phyloP scores from a whole-genome alignment of 306 rosid species.

The Cucumis melo region DNA sequence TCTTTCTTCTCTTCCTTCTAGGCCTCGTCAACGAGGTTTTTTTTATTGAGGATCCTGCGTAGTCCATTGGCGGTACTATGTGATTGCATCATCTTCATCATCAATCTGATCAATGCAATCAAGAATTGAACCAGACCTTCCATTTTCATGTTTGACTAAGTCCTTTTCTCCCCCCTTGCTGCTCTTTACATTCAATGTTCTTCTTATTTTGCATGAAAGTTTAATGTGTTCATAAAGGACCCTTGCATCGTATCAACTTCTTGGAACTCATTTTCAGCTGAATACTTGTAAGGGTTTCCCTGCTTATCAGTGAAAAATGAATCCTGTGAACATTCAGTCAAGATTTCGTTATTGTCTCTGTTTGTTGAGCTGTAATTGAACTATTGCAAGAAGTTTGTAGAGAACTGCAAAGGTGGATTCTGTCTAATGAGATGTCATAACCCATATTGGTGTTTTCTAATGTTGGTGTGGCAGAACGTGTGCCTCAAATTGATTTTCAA shows the following conservation, averaged over 20 bases:
- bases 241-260: conserved; percentile 21
- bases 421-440: conserved; percentile 30
- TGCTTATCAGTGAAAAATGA: conserved; percentile 35
- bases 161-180: conserved; percentile 47
- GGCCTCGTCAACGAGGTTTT: conserved; percentile 56
- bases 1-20: conserved; percentile 72
- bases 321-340: conserved; percentile 36
- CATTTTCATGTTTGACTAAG: conserved; percentile 29
- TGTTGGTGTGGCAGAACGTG: conserved; percentile 6
- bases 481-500: conserved; percentile 17
- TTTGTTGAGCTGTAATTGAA: conserved; percentile 29
- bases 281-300: conserved; percentile 15
- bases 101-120: conserved; percentile 82
- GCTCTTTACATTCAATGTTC: conserved; percentile 29
- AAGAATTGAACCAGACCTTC: conserved; percentile 50
- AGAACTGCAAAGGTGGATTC: conserved; percentile 24
- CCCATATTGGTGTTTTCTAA: conserved; percentile 34
- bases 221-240: conserved; percentile 18
- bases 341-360: conserved; percentile 17
- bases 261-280: conserved; percentile 15
- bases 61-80: conserved; percentile 43
- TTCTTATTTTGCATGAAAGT: conserved; percentile 25
- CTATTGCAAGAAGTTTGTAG: conserved; percentile 54
- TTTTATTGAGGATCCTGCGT: conserved; percentile 69
- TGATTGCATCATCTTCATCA: conserved; percentile 63